A percentile compares a stretch with the other conserved stretches of the same genome.
phyloP scores from a whole-genome alignment of 2,329 filamentous ascomycete genomes.

The Metarhizium brunneum region DNA sequence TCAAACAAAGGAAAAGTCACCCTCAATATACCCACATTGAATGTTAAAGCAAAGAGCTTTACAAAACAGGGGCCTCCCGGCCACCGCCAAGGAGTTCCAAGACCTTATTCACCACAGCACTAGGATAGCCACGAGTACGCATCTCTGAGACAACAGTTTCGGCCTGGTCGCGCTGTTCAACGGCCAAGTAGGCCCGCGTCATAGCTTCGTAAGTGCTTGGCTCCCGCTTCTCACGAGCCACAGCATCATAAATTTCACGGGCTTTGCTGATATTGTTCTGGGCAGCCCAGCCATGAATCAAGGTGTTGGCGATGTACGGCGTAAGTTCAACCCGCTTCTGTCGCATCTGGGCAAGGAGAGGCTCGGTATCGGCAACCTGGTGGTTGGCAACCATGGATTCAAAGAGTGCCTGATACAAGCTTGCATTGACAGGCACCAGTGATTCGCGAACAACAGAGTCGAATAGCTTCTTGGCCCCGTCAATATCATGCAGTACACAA shows the following conservation, averaged over 20 bases:
- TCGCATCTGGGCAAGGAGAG: slow-evolving; percentile 68
- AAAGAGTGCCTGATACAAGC: slow-evolving; percentile 92
- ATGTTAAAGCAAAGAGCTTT: slow-evolving; percentile 13
- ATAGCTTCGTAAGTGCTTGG: slow-evolving; percentile 98
- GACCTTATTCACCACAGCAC: slow-evolving; percentile 88
- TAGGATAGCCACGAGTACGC: slow-evolving; percentile 80
- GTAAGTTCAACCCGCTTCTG: slow-evolving; percentile 71
- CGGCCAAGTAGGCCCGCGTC: slow-evolving; percentile 84
- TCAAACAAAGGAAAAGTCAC: slow-evolving; percentile 6
- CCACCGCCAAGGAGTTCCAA: slow-evolving; percentile 70
- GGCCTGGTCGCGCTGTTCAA: slow-evolving; percentile 69
- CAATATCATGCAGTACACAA: slow-evolving; percentile 86
- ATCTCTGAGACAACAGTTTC: slow-evolving; percentile 81
- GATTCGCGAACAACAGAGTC: slow-evolving; percentile 64
- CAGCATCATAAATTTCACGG: slow-evolving; percentile 67
- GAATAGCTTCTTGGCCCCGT: slow-evolving; percentile 72
- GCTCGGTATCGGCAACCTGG: slow-evolving; percentile 65
- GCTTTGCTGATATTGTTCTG: slow-evolving; percentile 75
- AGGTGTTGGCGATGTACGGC: slow-evolving; percentile 94
- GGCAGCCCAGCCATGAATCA: slow-evolving; percentile 93
- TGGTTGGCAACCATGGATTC: slow-evolving; percentile 97
- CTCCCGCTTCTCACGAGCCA: slow-evolving; percentile 72
- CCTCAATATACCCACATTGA: slow-evolving; percentile 5
- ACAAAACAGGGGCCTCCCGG: slow-evolving; percentile 27
- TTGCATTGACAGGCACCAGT: slow-evolving; percentile 65